phyloP scores from a whole-genome alignment of 2,329 filamentous ascomycete species.

The Cladorrhinum sp. region DNA sequence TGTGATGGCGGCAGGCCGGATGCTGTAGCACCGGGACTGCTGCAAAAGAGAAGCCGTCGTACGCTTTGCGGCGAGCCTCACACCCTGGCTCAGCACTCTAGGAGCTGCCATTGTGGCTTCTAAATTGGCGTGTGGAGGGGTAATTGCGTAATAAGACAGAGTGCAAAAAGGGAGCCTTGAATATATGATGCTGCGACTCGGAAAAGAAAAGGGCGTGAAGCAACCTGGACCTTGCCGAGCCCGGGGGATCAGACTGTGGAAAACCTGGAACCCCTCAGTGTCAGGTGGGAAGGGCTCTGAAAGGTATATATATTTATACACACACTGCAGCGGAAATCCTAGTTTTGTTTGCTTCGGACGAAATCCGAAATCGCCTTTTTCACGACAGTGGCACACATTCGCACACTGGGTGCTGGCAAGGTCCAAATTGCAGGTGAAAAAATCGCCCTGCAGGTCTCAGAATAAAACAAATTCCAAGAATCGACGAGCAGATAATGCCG shows the following conservation, averaged over 20 bases:
- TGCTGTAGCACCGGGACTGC: conserved; percentile 24
- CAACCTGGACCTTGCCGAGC: neutral
- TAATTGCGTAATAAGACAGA: conserved; percentile 1
- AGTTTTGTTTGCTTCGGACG: neutral
- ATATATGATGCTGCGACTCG: neutral
- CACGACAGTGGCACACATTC: neutral
- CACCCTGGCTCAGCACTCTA: conserved; percentile 17
- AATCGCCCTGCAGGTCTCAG: neutral
- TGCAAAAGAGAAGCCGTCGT: conserved; percentile 18
- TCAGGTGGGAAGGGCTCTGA: neutral
- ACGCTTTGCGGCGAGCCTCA: conserved; percentile 16
- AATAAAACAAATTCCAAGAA: neutral
- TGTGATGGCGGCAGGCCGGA: conserved; percentile 21
- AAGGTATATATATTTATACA: neutral
- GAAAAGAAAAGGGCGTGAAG: neutral
- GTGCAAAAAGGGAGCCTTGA: neutral
- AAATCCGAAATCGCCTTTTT: neutral
- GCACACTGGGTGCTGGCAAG: neutral
- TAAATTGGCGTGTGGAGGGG: neutral
- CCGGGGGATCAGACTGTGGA: neutral
- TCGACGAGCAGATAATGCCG: neutral
- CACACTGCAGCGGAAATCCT: neutral
- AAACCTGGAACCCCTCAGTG: neutral
- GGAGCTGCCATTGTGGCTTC: conserved; percentile 22
- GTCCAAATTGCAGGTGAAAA: too few species aligned